Evolutionary conservation across 1,284 basidiomycete genomes (phyloP).

Genomic region (Takashimella koratensis): DNA sequence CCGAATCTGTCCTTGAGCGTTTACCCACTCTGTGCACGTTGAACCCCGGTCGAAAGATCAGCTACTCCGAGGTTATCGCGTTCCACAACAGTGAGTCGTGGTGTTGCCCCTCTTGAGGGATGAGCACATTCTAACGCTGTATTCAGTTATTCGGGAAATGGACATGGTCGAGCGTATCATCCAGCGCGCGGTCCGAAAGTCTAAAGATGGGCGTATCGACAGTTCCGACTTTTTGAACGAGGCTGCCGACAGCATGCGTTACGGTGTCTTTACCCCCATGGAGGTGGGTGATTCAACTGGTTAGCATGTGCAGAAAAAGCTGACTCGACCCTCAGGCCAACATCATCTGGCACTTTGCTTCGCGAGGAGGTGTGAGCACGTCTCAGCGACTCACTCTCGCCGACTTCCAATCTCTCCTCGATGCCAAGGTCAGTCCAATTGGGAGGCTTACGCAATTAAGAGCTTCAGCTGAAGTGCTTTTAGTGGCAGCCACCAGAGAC

Average conservation of each 20-base stretch:
- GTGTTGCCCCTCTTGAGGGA: neutral
- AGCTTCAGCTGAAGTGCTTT: neutral
- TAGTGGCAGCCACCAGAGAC: constrained; percentile 38
- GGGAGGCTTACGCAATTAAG: neutral
- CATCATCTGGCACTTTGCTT: constrained; percentile 93
- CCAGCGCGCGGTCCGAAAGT: constrained; percentile 66
- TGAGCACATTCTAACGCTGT: neutral
- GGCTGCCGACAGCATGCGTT: constrained; percentile 61
- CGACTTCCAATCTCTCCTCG: constrained; percentile 85
- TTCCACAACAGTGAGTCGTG: constrained; percentile 68
- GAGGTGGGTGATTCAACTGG: constrained; percentile 57
- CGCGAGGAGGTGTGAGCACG: constrained; percentile 62
- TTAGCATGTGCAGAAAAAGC: too few relatives aligned
- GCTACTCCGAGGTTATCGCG: constrained; percentile 90
- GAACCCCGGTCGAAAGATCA: constrained; percentile 80
- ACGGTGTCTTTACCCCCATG: constrained; percentile 91
- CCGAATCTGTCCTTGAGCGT: constrained; percentile 80
- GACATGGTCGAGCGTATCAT: constrained; percentile 78
- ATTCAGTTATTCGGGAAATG: constrained; percentile 60
- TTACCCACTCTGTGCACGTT: constrained; percentile 84
- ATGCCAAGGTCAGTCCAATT: constrained; percentile 49
- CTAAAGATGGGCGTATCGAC: constrained; percentile 81
- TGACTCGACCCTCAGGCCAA: too few relatives aligned
- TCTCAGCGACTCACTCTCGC: constrained; percentile 65
- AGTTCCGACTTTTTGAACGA: constrained; percentile 52